Percentiles rank a stretch among this genome's conserved stretches.
These are phyloP conservation scores for Talaromyces wortmannii DNA, from an alignment of 495 filamentous ascomycete genomes.

Conservation along the genomic window DNA sequence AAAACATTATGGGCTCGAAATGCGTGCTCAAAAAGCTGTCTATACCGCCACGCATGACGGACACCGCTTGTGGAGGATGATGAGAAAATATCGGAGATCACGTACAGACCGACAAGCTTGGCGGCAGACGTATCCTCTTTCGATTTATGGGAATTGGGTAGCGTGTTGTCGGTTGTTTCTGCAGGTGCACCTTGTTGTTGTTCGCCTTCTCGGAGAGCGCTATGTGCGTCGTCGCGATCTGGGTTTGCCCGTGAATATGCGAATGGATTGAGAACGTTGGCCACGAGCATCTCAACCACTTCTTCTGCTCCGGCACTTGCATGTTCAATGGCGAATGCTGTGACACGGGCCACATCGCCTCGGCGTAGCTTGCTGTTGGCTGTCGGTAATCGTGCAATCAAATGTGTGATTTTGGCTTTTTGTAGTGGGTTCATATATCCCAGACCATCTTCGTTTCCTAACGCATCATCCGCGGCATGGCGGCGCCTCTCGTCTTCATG, in stretches of 20 bases:
- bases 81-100: constrained; percentile 83
- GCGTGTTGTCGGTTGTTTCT: constrained; percentile 19
- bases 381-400: constrained; percentile 75
- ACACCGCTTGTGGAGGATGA: constrained; percentile 78
- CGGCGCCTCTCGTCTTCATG: constrained; percentile 58
- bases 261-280: constrained; percentile 71
- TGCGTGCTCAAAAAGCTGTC: constrained; percentile 74
- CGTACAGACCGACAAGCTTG: constrained; percentile 75
- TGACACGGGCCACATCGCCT: constrained; percentile 81
- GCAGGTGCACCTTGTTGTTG: constrained; percentile 30
- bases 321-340: constrained; percentile 85
- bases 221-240: constrained; percentile 41
- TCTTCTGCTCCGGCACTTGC: constrained; percentile 76
- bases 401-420: constrained; percentile 73
- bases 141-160: constrained; percentile 23
- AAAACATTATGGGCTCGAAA: constrained; percentile 68
- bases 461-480: constrained; percentile 38
- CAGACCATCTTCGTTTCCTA: constrained; percentile 43
- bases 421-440: constrained; percentile 78
- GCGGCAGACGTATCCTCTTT: constrained; percentile 62
- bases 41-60: constrained; percentile 84
- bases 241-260: constrained; percentile 55
- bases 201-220: constrained; percentile 32
- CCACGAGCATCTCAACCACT: constrained; percentile 78
- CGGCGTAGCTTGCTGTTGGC: constrained; percentile 67